These are phyloP conservation scores for Incumbomyces delicatus DNA, from an alignment of 2,329 filamentous ascomycete genomes.

Conservation along the genomic window DNA sequence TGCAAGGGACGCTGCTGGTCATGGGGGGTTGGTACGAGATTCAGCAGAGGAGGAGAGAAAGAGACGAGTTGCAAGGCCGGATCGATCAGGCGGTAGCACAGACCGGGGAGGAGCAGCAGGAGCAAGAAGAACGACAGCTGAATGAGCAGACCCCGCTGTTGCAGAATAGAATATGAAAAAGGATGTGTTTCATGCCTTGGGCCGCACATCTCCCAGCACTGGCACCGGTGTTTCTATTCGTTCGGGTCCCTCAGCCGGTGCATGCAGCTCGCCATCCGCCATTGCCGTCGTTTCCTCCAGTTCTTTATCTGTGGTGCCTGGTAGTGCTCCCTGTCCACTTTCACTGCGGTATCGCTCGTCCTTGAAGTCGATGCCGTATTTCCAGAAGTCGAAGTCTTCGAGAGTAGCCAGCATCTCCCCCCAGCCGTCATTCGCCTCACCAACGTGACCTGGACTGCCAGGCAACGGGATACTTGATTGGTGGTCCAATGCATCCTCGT, in stretches of 20 bases:
- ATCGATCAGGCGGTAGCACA: constrained; percentile 9
- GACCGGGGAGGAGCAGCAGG: neutral
- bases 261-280: constrained; percentile 15
- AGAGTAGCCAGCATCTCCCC: constrained; percentile 43
- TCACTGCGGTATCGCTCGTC: constrained; percentile 11
- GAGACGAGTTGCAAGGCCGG: constrained; percentile 12
- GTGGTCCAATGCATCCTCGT: constrained; percentile 37
- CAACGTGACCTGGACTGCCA: constrained; percentile 39
- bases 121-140: constrained; percentile 5
- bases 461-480: constrained; percentile 28
- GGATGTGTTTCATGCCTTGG: neutral
- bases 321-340: constrained; percentile 13
- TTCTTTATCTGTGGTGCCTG: constrained; percentile 19
- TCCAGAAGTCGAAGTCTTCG: constrained; percentile 50
- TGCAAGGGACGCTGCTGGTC: constrained; percentile 71
- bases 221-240: constrained; percentile 1
- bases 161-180: constrained; percentile 4
- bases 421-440: constrained; percentile 52
- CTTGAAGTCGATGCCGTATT: constrained; percentile 45
- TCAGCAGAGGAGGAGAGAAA: constrained; percentile 12
- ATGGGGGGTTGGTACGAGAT: constrained; percentile 67
- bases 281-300: constrained; percentile 19
- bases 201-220: neutral
- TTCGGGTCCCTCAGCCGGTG: neutral
- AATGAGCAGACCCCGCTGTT: constrained; percentile 21